Evolutionary conservation across 768 basidiomycete species (phyloP), one percentile per base, ranked within the genome.

Genomic region (Holtermannia corniformis): DNA sequence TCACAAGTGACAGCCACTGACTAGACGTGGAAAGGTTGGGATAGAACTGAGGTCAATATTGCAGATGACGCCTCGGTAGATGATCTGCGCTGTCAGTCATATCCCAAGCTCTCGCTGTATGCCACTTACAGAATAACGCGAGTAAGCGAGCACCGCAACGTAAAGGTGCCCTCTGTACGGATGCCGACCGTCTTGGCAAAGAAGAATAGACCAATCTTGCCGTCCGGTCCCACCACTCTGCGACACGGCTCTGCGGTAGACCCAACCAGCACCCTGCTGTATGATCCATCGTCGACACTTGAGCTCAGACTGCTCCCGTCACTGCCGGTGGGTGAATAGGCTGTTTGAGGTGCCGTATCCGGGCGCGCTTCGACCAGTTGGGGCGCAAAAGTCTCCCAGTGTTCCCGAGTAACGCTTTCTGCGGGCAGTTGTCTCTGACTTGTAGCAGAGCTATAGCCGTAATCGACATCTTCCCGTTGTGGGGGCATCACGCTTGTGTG

Each of bases 111-210:
- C 82, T 24, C 78, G 72, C 66, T 86, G 85, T 4, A 86, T 27
- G n/a, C 42, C 25, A n/a, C 13, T 26, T 23, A 13, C 32, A 1
- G 22, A 14, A 7, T n/a, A 4, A 22, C 49, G 25, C 5, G 16
- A 44, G 12, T 85, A 58, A 96, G 78, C 57, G 88, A 80, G 75
- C 95, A 78, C 59, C 87, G 79, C 48, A 96, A 76, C 47, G 87
- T 81, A 76, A 91, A 96, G 23, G 78, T 81, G 20, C 91, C 91
- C 80, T 96, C 92, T 19, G 87, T 92, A 52, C 92, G 81, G 45
- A 96, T 86, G 44, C 87, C 90, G 49, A 96, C 74, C 74, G 95
- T 92, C 70, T 90, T 89, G 75, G 92, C 89, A 56, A 95, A 82
- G 76, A 95, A 96, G 73, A 89, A 96, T 57, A 95, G 84, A 5